Conservation (phyloP, 345 rosid species). For the Carallia pectinifolia region DNA sequence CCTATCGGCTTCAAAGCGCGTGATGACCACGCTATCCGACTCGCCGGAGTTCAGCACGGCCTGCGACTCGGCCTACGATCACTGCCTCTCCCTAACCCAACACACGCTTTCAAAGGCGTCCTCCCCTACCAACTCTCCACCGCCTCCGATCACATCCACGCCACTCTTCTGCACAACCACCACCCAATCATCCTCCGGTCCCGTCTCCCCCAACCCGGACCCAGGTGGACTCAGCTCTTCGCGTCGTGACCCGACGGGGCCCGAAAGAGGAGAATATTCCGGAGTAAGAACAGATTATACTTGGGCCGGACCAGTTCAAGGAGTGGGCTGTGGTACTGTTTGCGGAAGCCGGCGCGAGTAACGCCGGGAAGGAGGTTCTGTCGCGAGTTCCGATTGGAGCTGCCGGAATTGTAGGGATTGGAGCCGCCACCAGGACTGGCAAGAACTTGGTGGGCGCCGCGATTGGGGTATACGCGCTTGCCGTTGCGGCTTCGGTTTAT, state of each 20-base stretch:
- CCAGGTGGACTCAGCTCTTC: slow-evolving; percentile 72
- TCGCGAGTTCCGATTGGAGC: slow-evolving; percentile 65
- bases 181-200: slow-evolving; percentile 44
- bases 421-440: slow-evolving; percentile 50
- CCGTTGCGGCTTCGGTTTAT: slow-evolving; percentile 69
- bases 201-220: slow-evolving; percentile 65
- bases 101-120: slow-evolving; percentile 67
- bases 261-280: background rate
- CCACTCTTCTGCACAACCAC: slow-evolving; percentile 31
- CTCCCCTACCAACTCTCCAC: slow-evolving; percentile 68
- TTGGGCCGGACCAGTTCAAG: slow-evolving; percentile 44
- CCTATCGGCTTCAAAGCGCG: slow-evolving; percentile 59
- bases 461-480: slow-evolving; percentile 73
- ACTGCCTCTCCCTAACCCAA: slow-evolving; percentile 68
- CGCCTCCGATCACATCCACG: slow-evolving; percentile 66
- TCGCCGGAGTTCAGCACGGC: slow-evolving; percentile 57
- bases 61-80: slow-evolving; percentile 57
- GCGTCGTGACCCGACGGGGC: slow-evolving; percentile 17
- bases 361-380: slow-evolving; percentile 61
- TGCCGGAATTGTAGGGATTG: slow-evolving; percentile 70
- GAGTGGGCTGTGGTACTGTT: slow-evolving; percentile 72
- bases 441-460: slow-evolving; percentile 54
- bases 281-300: slow-evolving; percentile 18
- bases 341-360: slow-evolving; percentile 49
- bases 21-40: slow-evolving; percentile 33